phyloP scores from a whole-genome alignment of 805 yeast genomes.

The Ogataea ganodermae region DNA sequence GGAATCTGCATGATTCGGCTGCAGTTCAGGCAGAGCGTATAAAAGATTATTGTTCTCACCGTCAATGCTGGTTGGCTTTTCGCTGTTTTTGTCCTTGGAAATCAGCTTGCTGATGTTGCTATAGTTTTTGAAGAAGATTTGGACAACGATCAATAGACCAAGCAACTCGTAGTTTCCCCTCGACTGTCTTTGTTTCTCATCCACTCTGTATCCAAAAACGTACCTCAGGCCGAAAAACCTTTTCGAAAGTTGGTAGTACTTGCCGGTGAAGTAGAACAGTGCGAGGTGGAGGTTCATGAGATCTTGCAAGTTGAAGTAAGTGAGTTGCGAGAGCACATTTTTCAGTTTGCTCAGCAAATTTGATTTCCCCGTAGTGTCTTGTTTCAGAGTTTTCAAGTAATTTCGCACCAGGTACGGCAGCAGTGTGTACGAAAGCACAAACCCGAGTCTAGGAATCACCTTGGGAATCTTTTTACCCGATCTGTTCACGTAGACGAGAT shows the following conservation, averaged over 20 bases:
- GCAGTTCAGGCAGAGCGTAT: constrained; percentile 19
- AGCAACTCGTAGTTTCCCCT: constrained; percentile 72
- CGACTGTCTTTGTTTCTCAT: constrained; percentile 40
- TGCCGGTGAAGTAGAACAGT: constrained; percentile 78
- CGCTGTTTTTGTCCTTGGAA: neutral
- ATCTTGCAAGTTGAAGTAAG: constrained; percentile 51
- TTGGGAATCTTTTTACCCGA: constrained; percentile 53
- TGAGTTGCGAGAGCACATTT: constrained; percentile 25
- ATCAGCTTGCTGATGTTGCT: constrained; percentile 31
- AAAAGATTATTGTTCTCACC: constrained; percentile 17
- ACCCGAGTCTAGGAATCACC: constrained; percentile 51
- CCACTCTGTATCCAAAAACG: constrained; percentile 65
- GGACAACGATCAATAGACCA: constrained; percentile 62
- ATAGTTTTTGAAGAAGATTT: constrained; percentile 48
- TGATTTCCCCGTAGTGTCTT: constrained; percentile 23
- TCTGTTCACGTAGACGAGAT: constrained; percentile 63
- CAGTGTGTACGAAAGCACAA: constrained; percentile 58
- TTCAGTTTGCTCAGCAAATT: constrained; percentile 10
- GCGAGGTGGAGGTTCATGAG: constrained; percentile 74
- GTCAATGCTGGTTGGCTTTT: constrained; percentile 8
- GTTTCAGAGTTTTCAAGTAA: constrained; percentile 15
- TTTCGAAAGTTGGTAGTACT: constrained; percentile 76
- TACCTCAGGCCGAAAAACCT: constrained; percentile 80
- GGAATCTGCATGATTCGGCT: constrained; percentile 13
- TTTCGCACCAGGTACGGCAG: constrained; percentile 57